Base-by-base conservation (phyloP, 352 stramenopile genomes). In the Phytophthora pinifolia region DNA sequence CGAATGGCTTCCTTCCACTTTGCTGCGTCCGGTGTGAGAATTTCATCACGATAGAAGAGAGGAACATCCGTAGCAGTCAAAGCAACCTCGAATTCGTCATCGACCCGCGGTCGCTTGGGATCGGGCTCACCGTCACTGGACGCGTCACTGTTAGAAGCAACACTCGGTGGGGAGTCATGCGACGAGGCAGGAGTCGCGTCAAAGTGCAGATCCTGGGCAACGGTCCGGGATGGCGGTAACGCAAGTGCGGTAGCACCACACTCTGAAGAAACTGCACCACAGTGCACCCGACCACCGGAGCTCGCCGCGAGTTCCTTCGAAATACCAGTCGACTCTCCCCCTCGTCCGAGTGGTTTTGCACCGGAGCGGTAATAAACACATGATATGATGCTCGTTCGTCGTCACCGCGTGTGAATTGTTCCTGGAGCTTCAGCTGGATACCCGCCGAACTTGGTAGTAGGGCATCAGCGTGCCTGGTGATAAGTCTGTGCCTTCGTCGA, bases 1-100 rank as follows among this genome's bases (percentile, higher is more conserved):
- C 33, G 18, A 33, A 53, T 30, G 4, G 51, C 51, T 14, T 53
- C 15, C 20, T 43, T 53, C 44, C 44, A 62, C 30, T 49, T 34
- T 3, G 4, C 53, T 20, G 9, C 25, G 9, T 61, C 32, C 5
- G 25, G 13, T 14, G 53, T 41, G 2, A 12, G 27, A n/a, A 54
- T 41, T 30, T 33, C 43, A 34, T 60, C 53, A n/a, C 18, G 18
- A 29, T 54, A 61, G 2, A 17, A 44, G 14, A 43, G 31, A 14
- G 20, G 43, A 10, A 20, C 33, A 35, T 55, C 53, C n/a, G 8
- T 33, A 15, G 44, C 27, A 6, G 36, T n/a, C 5, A 46, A 25
- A 22, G 33, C 46, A 10, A 33, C 36, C 15, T 54, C 27, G n/a
- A 54, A 48, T 1, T 25, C 20, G 18, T 27, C 32, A 42, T 52